phyloP scores from a whole-genome alignment of 2,329 filamentous ascomycete species.

The Phialocephala sp. region DNA sequence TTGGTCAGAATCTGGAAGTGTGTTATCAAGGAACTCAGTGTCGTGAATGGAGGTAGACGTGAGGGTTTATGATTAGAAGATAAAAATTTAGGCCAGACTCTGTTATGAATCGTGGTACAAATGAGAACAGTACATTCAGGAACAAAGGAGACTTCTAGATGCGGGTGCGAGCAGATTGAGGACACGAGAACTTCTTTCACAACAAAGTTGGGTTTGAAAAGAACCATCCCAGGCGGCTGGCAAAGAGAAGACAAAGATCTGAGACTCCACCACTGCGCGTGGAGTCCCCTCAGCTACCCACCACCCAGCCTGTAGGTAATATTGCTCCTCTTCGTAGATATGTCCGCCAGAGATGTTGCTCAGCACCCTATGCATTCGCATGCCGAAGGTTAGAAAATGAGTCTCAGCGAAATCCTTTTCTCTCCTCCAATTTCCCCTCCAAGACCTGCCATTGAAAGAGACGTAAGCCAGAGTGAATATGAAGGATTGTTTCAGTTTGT shows the following conservation, averaged over 20 bases:
- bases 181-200: not conserved
- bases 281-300: not conserved
- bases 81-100: not conserved
- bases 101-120: not conserved
- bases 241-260: not conserved
- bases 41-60: not conserved
- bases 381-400: slow-evolving; percentile 62
- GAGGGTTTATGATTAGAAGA: not conserved
- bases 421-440: slow-evolving; percentile 75
- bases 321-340: slow-evolving; percentile 15
- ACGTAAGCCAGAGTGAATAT: slow-evolving; percentile 72
- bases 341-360: slow-evolving; percentile 13
- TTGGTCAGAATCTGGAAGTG: not conserved
- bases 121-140: not conserved
- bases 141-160: slow-evolving; percentile 31
- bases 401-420: slow-evolving; percentile 58
- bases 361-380: slow-evolving; percentile 43
- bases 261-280: not conserved
- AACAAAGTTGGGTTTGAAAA: not conserved
- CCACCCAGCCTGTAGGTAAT: not conserved
- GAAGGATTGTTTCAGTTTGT: slow-evolving; percentile 51
- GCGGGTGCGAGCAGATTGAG: not conserved
- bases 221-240: not conserved
- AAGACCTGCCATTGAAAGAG: slow-evolving; percentile 59
- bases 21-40: not conserved